Evolutionary conservation across 176 grass and related monocot species (phyloP), one percentile per base, ranked within the genome.

Genomic region (Phoenix roebelenii): DNA sequence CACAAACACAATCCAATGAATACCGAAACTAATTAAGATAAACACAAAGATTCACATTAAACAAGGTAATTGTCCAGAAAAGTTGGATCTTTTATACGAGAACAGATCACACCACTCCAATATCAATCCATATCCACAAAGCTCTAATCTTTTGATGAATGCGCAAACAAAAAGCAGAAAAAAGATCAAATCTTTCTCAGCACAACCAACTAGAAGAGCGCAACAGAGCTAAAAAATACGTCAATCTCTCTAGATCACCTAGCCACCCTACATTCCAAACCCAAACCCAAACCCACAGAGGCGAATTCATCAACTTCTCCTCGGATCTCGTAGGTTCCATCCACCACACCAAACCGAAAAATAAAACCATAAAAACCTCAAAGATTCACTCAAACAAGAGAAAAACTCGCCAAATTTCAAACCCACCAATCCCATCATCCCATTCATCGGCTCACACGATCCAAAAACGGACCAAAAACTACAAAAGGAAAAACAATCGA

Each of bases 81-180:
- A 44, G 35, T 44, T 44, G 35, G 7, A 44, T 14, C 35, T 44
- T 44, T 44, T 44, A 44, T 12, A 44, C 12, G 10, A 44, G 9
- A 44, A 44, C 10, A 14, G 35, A 44, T 12, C 35, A 12, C 9
- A 44, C 9, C 7, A 2, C 35, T 44, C 35, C 35, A 44, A 44
- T 44, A 44, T 44, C 35, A 44, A 44, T 44, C 29, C 16, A 62
- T 44, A 49, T 35, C 60, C 16, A 39, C 44, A 19, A 30, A 44
- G 24, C 60, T 32, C 35, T 14, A 44, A 22, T 62, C 15, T 85
- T 80, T 49, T 17, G 19, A 25, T 44, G 7, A 44, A 44, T 44
- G 35, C 12, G 12, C 35, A 44, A 19, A 67, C 3, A 77, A 53
- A 19, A 39, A 66, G 15, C 16, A 4, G 6, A 50, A 19, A 51